Base-by-base conservation (phyloP, 2,329 filamentous ascomycete species). In the Arthrobotrys conoides region DNA sequence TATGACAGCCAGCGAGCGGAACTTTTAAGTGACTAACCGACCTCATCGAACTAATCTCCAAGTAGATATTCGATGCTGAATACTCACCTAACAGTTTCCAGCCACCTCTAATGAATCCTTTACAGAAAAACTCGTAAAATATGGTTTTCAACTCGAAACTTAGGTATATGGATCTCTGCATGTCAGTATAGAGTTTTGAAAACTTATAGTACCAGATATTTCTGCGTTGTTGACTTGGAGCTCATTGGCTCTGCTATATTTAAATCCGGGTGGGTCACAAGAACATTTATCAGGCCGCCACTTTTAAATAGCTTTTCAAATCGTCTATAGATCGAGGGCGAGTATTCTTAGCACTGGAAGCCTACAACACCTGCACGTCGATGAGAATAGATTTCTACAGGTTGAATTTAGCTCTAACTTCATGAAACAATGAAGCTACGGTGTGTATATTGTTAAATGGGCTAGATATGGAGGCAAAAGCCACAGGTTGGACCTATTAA, bases 1-100 rank as follows among this genome's bases (percentile, higher is more conserved):
- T 61, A 61, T 61, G 57, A 61, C 57, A 61, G 36, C 57, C n/a
- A 44, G 20, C 22, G 27, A 44, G 57, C 57, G 57, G 57, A 61
- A 41, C n/a, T 44, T 61, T 61, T 24, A 61, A 44, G 36, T 44
- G 57, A 44, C 57, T 61, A 61, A 61, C 57, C 57, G 1, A 59
- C 57, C 22, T 61, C 57, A 41, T 61, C 36, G 24, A 20, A 44
- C 33, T 41, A 61, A 44, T 44, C 57, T 61, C 6, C 22, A 61
- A 41, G 20, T 41, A n/a, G 57, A 61, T 9, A 61, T 27, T 61
- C 57, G 36, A 61, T 61, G 57, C 57, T 22, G 10, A 36, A 14
- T 22, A 59, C 20, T 5, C 14, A 22, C 33, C 22, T 8, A 33
- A 14, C 30, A 10, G 2, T 55, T 36, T 38, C 36, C 57, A 18